phyloP scores from a whole-genome alignment of 495 filamentous ascomycete species.

The Diplogelasinospora grovesii region DNA sequence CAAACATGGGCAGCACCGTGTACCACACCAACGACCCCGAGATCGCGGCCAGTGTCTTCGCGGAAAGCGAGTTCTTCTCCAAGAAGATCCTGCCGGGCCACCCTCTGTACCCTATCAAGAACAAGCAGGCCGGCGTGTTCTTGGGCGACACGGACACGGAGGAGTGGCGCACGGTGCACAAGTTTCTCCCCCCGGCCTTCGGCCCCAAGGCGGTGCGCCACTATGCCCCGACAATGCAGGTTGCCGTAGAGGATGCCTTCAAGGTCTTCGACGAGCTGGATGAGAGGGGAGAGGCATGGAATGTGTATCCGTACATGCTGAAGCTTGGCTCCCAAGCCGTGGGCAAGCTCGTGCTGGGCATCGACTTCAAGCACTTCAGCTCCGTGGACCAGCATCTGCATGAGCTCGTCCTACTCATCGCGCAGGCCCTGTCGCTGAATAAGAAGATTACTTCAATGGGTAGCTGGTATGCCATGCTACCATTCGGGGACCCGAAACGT shows the following conservation, averaged over 20 bases:
- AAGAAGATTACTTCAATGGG: constrained; percentile 45
- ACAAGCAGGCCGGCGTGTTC: constrained; percentile 46
- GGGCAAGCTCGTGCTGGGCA: constrained; percentile 43
- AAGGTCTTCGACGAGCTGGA: constrained; percentile 49
- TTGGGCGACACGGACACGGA: constrained; percentile 44
- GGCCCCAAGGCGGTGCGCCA: constrained; percentile 50
- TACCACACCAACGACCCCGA: constrained; percentile 48
- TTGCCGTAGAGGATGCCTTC: constrained; percentile 36
- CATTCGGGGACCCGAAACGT: constrained; percentile 44
- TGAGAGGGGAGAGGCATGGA: constrained; percentile 41
- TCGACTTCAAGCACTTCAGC: constrained; percentile 49
- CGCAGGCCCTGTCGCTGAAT: constrained; percentile 39
- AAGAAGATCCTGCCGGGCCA: constrained; percentile 46
- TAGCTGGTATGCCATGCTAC: constrained; percentile 44
- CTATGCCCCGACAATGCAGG: constrained; percentile 50
- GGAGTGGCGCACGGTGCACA: constrained; percentile 44
- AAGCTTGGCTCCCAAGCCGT: constrained; percentile 51
- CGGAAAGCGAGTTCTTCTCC: constrained; percentile 44
- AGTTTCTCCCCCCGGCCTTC: constrained; percentile 49
- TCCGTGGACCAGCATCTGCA: constrained; percentile 34
- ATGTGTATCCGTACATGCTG: constrained; percentile 55
- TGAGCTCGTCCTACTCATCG: constrained; percentile 36
- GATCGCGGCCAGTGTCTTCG: constrained; percentile 32
- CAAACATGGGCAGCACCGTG: constrained; percentile 41
- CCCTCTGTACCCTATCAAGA: constrained; percentile 42